Conservation (phyloP, 768 basidiomycete genomes). For the Leccinum pellstonianum region DNA sequence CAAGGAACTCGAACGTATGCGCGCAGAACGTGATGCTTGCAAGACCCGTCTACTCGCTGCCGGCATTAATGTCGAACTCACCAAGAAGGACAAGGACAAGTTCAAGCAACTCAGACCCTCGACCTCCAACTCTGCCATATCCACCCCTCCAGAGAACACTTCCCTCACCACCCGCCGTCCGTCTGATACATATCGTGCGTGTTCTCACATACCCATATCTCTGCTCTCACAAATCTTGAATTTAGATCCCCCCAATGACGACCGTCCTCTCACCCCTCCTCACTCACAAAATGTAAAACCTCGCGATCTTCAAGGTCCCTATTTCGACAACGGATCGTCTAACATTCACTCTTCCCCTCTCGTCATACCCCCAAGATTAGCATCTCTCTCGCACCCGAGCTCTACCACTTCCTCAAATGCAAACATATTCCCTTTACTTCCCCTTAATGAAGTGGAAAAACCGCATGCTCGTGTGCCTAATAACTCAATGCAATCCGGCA, state of each 20-base stretch:
- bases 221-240: background rate
- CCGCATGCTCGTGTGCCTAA: conserved; percentile 2
- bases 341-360: conserved; percentile 8
- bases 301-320: conserved; percentile 10
- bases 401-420: conserved; percentile 10
- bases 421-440: conserved; percentile 21
- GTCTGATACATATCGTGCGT: background rate
- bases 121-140: conserved; percentile 19
- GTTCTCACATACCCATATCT: background rate
- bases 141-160: conserved; percentile 28
- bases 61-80: conserved; percentile 40
- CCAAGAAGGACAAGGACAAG: conserved; percentile 30
- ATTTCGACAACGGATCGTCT: background rate
- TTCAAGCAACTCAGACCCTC: conserved; percentile 20
- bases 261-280: conserved; percentile 22
- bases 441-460: conserved; percentile 14
- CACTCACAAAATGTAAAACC: conserved; percentile 15
- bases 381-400: conserved; percentile 18
- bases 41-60: conserved; percentile 34
- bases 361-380: conserved; percentile 22
- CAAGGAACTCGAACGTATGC: conserved; percentile 83
- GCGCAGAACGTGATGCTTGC: conserved; percentile 73
- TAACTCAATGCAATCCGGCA: conserved; percentile 3
- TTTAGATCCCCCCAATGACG: conserved; percentile 17
- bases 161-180: background rate